phyloP scores from a whole-genome alignment of 768 basidiomycete genomes.

The Royoungia palumana region DNA sequence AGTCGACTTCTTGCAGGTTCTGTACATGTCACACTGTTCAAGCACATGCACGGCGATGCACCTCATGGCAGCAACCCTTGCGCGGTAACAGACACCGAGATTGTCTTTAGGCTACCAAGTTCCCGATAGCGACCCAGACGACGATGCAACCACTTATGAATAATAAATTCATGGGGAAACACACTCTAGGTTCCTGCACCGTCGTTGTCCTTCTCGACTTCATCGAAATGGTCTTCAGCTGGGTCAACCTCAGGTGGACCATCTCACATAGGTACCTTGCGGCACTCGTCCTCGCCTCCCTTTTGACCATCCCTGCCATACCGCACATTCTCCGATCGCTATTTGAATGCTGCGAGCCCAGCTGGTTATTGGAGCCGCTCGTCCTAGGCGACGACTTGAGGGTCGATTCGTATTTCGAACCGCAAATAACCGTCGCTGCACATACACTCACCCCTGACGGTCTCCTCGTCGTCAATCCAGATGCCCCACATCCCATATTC shows the following conservation, averaged over 20 bases:
- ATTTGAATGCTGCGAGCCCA: not conserved
- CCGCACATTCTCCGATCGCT: not conserved
- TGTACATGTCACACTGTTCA: too few relatives aligned
- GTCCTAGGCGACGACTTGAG: not conserved
- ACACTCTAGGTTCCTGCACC: too few relatives aligned
- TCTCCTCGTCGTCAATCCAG: conserved; percentile 32
- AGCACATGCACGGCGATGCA: too few relatives aligned
- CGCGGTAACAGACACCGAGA: too few relatives aligned
- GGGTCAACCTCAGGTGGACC: not conserved
- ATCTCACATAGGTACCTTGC: not conserved
- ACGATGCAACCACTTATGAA: too few relatives aligned
- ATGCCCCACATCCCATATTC: conserved; percentile 42
- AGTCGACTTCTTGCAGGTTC: too few relatives aligned
- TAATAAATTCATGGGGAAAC: too few relatives aligned
- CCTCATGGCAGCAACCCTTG: too few relatives aligned
- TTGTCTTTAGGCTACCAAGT: too few relatives aligned
- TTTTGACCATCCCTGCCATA: not conserved
- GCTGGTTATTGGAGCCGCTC: not conserved
- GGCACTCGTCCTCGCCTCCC: not conserved
- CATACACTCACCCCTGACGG: conserved; percentile 30
- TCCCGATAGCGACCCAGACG: too few relatives aligned
- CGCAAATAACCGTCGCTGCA: not conserved
- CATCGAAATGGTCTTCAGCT: not conserved
- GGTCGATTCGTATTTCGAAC: too few relatives aligned
- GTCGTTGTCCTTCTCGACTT: too few relatives aligned